Base-by-base conservation (phyloP, 2,329 filamentous ascomycete species). In the Beauveria caledonica region DNA sequence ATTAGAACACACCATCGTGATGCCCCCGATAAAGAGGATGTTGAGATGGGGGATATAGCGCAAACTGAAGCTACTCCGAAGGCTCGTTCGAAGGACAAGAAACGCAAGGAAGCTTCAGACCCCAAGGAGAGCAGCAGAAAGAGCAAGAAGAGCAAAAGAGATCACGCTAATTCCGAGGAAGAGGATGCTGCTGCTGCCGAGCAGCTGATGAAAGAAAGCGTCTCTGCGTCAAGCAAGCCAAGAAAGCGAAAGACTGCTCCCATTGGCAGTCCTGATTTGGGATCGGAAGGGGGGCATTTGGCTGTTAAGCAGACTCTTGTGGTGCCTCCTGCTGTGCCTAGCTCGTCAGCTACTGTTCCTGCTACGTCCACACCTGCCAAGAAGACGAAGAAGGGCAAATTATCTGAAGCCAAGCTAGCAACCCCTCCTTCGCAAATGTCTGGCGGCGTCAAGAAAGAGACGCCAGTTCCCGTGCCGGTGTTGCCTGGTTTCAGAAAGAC, bases 1-100 rank as follows among this genome's bases (percentile, higher is more conserved):
- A 67, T 70, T 65, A 69, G 67, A 49, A 69, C 63, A 15, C 79
- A 79, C 64, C 78, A 78, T 5, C 62, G 67, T 11, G 27, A 11
- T 11, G 58, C 42, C n/a, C 77, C 76, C 1, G 78, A 77, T 21
- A 72, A 70, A 13, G 77, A 79, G 17, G 75, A 74, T 61, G 70
- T 74, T 6, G 77, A 79, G 63, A 79, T 80, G 78, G 64, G 66
- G 0, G 72, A 76, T 29, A 74, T 74, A 1, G 67, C 77, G n/a
- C 58, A 64, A n/a, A 51, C 63, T 10, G 39, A 15, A 17, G 45
- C 68, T 15, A 55, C 66, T 3, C 58, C 68, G 52, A 46, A 67
- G 54, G 44, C 65, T 11, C 36, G 62, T 9, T 63, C 64, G 44
- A 72, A 74, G 63, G 62, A 72, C 17, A 75, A 73, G 68, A 71